These are phyloP conservation scores for Calonectria honghensis DNA, from an alignment of 2,329 filamentous ascomycete genomes.

Conservation along the genomic window DNA sequence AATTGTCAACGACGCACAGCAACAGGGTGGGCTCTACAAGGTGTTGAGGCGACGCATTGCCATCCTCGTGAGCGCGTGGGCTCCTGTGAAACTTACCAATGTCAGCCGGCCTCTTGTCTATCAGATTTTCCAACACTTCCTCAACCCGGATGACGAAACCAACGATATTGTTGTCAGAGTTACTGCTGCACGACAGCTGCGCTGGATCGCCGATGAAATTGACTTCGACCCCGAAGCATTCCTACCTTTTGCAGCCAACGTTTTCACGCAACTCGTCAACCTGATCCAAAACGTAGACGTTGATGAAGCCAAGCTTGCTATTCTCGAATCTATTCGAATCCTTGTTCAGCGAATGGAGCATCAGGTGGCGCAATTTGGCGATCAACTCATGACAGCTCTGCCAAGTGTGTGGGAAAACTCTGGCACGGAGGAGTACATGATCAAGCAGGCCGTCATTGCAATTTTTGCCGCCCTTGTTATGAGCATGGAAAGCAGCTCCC, in stretches of 20 bases:
- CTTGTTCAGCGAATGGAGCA: constrained; percentile 89
- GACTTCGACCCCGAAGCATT: constrained; percentile 86
- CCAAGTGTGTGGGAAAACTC: constrained; percentile 90
- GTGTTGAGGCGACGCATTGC: constrained; percentile 91
- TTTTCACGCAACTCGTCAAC: constrained; percentile 82
- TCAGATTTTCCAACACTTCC: constrained; percentile 90
- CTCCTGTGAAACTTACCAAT: constrained; percentile 83
- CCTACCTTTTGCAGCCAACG: constrained; percentile 83
- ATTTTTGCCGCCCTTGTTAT: constrained; percentile 90
- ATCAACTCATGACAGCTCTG: constrained; percentile 87
- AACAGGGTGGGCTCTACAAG: constrained; percentile 78
- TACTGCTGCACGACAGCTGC: constrained; percentile 90
- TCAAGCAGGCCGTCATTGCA: constrained; percentile 94
- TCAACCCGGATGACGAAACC: constrained; percentile 83
- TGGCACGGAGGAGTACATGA: constrained; percentile 86
- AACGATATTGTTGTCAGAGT: constrained; percentile 96
- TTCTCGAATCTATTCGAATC: constrained; percentile 89
- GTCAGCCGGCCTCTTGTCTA: constrained; percentile 85
- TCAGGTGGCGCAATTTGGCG: constrained; percentile 80
- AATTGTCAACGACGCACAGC: constrained; percentile 85
- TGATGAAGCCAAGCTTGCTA: constrained; percentile 91
- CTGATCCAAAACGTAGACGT: constrained; percentile 87
- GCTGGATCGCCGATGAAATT: constrained; percentile 87
- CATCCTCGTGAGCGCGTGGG: constrained; percentile 93
- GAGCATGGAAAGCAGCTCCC: constrained; percentile 86